Conservation (phyloP, 495 filamentous ascomycete genomes). For the Elasticomyces elasticus region DNA sequence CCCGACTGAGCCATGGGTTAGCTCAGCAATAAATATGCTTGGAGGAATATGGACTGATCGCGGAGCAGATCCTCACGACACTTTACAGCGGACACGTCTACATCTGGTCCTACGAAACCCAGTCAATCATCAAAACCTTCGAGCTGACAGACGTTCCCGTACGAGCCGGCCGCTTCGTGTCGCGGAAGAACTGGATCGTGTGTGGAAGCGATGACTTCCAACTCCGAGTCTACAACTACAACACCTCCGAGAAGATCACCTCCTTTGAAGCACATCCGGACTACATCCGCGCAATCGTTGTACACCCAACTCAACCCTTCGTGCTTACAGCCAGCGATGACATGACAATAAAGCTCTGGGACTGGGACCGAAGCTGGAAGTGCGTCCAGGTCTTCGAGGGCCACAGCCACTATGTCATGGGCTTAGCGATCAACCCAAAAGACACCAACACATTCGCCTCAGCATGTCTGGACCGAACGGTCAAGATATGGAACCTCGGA, state of each 20-base stretch:
- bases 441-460: conserved; percentile 98
- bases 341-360: conserved; percentile 99
- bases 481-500: conserved; percentile 97
- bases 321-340: conserved; percentile 96
- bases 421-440: conserved; percentile 98
- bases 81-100: conserved; percentile 97
- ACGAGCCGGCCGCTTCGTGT: conserved; percentile 90
- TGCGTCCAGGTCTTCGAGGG: conserved; percentile 96
- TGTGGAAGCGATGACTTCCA: conserved; percentile 98
- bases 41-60: conserved; percentile 17
- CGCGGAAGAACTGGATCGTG: conserved; percentile 98
- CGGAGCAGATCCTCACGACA: conserved; percentile 69
- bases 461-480: conserved; percentile 89
- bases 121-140: conserved; percentile 96
- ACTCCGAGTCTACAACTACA: conserved; percentile 94
- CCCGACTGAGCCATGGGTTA: conserved; percentile 84
- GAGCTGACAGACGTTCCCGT: conserved; percentile 98
- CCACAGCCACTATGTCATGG: conserved; percentile 98
- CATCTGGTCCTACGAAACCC: conserved; percentile 98
- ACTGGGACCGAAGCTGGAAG: conserved; percentile 98
- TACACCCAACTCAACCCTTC: conserved; percentile 95
- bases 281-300: conserved; percentile 93
- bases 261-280: conserved; percentile 97
- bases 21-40: conserved; percentile 9
- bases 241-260: conserved; percentile 97